Base-by-base conservation (phyloP, 768 basidiomycete genomes). In the Galerina sulciceps region DNA sequence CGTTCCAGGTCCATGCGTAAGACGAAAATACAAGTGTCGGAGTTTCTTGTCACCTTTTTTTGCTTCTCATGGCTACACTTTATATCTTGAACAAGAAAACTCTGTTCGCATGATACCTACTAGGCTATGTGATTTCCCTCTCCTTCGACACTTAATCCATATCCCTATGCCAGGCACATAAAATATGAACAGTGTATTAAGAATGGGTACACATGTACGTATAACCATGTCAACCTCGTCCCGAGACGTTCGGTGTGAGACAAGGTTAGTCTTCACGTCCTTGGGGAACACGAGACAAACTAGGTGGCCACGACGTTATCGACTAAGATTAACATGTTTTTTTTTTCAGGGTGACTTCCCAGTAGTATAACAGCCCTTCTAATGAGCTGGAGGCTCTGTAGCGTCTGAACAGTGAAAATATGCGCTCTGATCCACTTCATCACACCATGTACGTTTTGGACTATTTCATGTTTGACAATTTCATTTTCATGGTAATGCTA, bases 401-500 rank as follows among this genome's bases (percentile, higher is more conserved):
- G 26, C 26, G 26, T 8, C 26, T 31, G 26, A 31, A 31, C 8
- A 31, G 26, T 8, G 26, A 31, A 31, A 31, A 31, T 5, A 8
- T 57, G 5, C 48, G 56, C 5, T 42, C 47, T 3, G 10, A 57
- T n/a, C 56, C 49, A 6, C 20, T 14, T 1, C 50, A 57, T 23
- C 41, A 51, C 20, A 43, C 48, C 2, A 57, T 57, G 8, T n/a
- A 42, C 11, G 56, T 35, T 14, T 26, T 57, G 5, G 48, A 51
- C 5, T 50, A 50, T 22, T 1, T 51, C 9, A 43, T 6, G 1
- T 57, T 57, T 11, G 48, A 57, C 23, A 44, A 51, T 15, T 23
- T 51, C 6, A 15, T 50, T 15, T 57, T 57, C 42, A 48, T 51
- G 1, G 26, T 57, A 6, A 57, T 44, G 40, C 56, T 48, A 1